Evolutionary conservation across 2,329 filamentous ascomycete genomes (phyloP), one percentile per base, ranked within the genome.

Genomic region (Fusarium dimerum): DNA sequence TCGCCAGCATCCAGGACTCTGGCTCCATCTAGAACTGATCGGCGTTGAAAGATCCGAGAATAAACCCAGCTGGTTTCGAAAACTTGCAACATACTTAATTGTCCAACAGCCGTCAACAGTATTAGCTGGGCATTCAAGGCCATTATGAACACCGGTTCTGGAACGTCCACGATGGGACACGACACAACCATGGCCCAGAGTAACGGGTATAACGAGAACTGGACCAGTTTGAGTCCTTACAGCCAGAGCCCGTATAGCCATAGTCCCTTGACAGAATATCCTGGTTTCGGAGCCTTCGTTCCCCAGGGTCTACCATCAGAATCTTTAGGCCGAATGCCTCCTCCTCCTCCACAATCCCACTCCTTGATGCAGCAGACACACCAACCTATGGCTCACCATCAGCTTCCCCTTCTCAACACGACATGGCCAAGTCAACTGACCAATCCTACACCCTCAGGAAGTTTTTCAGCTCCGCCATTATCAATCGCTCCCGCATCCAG

Each of bases 391-490:
- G 78, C 83, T 60, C 80, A 80, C 61, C 78, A 82, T 56, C 76
- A 82, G 54, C 73, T 89, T 17, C 84, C 89, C 18, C 87, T 89
- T 67, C 76, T 92, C 59, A 86, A 90, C 63, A 88, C 79, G 46
- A 79, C 81, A 57, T 95, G 90, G 90, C 90, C 90, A 8, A 93
- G 89, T 69, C 88, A 92, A 81, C 76, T 93, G 68, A 89, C 87
- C 43, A 88, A 87, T 59, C 87, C 89, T 42, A 78, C 82, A 41
- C 69, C 70, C 6, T 60, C 66, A 13, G 65, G 62, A 13, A 83
- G 72, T 60, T 90, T 84, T 65, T 79, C 84, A 42, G 79, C 85
- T 40, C 77, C 83, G 40, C 78, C 81, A 13, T 70, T 84, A 47
- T 74, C 83, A 39, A 79, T 89, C 52, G 80, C 85, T n/a, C 77